Conservation (phyloP, 1,284 basidiomycete species). For the Moesziomyces sp. region DNA sequence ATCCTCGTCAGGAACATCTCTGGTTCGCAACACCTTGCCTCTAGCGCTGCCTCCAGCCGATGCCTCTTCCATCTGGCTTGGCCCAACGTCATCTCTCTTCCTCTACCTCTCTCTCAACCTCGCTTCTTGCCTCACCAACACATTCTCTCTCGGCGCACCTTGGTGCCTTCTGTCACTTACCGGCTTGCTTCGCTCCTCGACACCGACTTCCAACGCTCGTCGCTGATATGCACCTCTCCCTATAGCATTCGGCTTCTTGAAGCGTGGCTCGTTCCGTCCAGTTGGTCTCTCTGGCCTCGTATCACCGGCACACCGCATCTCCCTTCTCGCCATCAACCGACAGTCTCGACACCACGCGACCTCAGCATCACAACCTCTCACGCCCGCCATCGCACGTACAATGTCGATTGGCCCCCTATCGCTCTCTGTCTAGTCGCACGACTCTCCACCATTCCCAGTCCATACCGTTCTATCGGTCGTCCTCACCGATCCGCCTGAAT, state of each 20-base stretch:
- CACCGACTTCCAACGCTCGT: slow-evolving; percentile 1
- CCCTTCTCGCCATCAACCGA: not conserved
- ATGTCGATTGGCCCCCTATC: slow-evolving; percentile 21
- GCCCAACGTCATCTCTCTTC: slow-evolving; percentile 2
- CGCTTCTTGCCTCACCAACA: not conserved
- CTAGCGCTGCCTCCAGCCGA: not conserved
- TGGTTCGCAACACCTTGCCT: not conserved
- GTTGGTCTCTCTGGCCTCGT: not conserved
- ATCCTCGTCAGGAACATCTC: not conserved
- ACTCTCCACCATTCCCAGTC: not conserved
- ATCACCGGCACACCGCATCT: not conserved
- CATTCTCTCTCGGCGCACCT: not conserved
- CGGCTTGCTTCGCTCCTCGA: not conserved
- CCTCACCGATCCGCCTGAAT: not conserved
- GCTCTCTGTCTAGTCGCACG: slow-evolving; percentile 15
- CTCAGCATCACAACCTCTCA: slow-evolving; percentile 10
- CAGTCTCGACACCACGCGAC: not conserved
- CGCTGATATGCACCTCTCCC: slow-evolving; percentile 32
- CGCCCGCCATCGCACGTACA: slow-evolving; percentile 14
- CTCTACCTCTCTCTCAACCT: not conserved
- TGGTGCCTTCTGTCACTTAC: not conserved
- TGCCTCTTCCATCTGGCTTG: not conserved
- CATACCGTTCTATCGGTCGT: not conserved
- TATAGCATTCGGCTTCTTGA: slow-evolving; percentile 33
- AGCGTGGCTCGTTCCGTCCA: slow-evolving; percentile 9